phyloP scores from a whole-genome alignment of 345 rosid species.

The Gossypium sturtianum region DNA sequence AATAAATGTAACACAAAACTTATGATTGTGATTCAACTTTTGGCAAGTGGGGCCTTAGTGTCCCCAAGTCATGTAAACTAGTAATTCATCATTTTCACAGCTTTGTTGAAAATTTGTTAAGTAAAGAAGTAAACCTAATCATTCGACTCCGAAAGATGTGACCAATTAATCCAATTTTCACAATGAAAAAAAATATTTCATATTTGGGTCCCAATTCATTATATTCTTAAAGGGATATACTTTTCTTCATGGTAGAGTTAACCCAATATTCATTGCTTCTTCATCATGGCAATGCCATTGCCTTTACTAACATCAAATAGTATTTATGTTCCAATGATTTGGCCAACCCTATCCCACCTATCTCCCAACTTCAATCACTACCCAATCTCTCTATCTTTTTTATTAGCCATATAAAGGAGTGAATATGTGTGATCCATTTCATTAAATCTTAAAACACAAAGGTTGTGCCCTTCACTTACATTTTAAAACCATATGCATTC shows the following conservation, averaged over 20 bases:
- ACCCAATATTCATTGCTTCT: neutral
- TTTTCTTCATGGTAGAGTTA: neutral
- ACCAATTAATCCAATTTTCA: neutral
- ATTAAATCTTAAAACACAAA: neutral
- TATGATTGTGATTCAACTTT: neutral
- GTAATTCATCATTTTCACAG: neutral
- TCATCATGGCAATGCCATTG: neutral
- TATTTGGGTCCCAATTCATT: neutral
- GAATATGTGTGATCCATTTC: neutral
- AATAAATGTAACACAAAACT: too few relatives aligned
- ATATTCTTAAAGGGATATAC: neutral
- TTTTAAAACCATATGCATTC: too few relatives aligned
- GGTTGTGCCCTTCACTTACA: too few relatives aligned
- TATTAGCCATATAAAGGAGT: neutral
- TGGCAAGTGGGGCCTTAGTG: neutral
- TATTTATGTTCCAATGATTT: neutral
- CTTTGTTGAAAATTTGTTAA: neutral
- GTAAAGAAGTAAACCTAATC: neutral
- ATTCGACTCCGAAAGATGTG: conserved; percentile 2
- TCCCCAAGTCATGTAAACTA: neutral
- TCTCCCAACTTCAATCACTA: neutral
- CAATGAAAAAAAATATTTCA: neutral
- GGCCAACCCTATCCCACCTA: neutral
- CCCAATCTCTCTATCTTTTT: neutral
- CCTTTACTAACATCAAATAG: neutral